Conservation (phyloP, 2,329 filamentous ascomycete genomes). For the Metarhizium brunneum region DNA sequence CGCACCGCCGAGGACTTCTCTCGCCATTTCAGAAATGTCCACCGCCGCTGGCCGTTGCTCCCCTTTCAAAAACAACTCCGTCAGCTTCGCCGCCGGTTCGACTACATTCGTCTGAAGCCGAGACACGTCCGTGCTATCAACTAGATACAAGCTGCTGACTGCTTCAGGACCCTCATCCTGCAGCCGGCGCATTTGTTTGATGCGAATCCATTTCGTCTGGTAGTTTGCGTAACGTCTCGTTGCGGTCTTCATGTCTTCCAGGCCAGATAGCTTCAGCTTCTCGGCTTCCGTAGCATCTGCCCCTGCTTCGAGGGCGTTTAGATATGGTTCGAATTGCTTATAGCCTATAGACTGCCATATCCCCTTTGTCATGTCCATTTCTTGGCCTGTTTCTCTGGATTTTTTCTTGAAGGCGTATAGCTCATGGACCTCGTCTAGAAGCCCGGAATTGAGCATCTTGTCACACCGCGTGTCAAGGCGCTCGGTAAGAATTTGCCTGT, state of each 20-base stretch:
- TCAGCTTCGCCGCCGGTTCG: slow-evolving; percentile 52
- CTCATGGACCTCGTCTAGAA: slow-evolving; percentile 38
- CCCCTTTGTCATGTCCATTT: slow-evolving; percentile 65
- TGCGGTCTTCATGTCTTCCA: slow-evolving; percentile 71
- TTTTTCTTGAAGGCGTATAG: slow-evolving; percentile 32
- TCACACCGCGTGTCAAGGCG: slow-evolving; percentile 72
- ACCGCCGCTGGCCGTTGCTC: slow-evolving; percentile 41
- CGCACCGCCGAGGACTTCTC: slow-evolving; percentile 44
- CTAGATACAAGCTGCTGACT: slow-evolving; percentile 57
- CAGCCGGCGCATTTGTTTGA: slow-evolving; percentile 67
- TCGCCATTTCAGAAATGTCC: slow-evolving; percentile 37
- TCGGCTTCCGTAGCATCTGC: slow-evolving; percentile 32
- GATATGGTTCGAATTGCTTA: slow-evolving; percentile 76
- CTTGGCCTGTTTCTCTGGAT: slow-evolving; percentile 32
- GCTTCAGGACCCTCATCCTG: slow-evolving; percentile 41
- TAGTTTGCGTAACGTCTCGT: slow-evolving; percentile 82
- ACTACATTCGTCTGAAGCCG: slow-evolving; percentile 57
- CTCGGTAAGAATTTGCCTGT: slow-evolving; percentile 54
- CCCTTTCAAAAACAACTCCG: slow-evolving; percentile 52
- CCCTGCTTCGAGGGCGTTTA: slow-evolving; percentile 34
- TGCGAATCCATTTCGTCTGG: slow-evolving; percentile 79
- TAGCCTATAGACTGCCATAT: slow-evolving; percentile 98
- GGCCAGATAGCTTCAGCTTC: slow-evolving; percentile 44
- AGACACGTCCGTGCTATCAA: slow-evolving; percentile 66
- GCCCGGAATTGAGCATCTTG: slow-evolving; percentile 61